These are phyloP conservation scores for Talaromyces sp. DNA, from an alignment of 2,329 filamentous ascomycete species.

Conservation along the genomic window DNA sequence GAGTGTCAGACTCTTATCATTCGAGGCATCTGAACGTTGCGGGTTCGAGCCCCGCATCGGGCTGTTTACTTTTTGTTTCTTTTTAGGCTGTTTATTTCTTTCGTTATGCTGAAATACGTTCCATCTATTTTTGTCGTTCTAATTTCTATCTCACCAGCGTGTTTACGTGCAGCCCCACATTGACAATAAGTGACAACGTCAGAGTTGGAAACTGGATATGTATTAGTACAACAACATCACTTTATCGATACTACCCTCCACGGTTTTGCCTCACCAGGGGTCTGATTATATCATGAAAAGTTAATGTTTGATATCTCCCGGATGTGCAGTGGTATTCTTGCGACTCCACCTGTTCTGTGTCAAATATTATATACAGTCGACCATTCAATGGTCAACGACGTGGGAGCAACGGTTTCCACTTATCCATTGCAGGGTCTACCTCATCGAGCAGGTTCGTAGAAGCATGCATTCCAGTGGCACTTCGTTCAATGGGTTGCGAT, in stretches of 20 bases:
- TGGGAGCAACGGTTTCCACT: slow-evolving; percentile 16
- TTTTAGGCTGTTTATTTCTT: neutral
- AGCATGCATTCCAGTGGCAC: neutral
- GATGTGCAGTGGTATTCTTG: neutral
- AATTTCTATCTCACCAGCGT: neutral
- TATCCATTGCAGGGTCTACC: slow-evolving; percentile 4
- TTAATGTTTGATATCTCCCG: neutral
- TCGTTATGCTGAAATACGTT: neutral
- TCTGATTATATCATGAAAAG: neutral
- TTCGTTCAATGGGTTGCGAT: neutral
- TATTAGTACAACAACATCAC: neutral
- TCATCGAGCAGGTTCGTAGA: slow-evolving; percentile 12
- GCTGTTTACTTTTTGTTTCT: neutral
- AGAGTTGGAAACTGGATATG: neutral
- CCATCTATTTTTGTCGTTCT: neutral
- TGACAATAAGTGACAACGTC: neutral
- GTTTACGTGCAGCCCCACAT: neutral
- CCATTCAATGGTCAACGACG: neutral
- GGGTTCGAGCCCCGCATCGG: slow-evolving; percentile 6
- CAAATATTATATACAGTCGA: neutral
- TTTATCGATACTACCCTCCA: neutral
- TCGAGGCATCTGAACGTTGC: slow-evolving; percentile 7
- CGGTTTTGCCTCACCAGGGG: neutral
- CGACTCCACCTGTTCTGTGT: no score
- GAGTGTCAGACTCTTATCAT: slow-evolving; percentile 6